A percentile compares a stretch with the other conserved stretches of the same genome.
phyloP scores from a whole-genome alignment of 164 flowering plant species.

The Brasenia schreberi region DNA sequence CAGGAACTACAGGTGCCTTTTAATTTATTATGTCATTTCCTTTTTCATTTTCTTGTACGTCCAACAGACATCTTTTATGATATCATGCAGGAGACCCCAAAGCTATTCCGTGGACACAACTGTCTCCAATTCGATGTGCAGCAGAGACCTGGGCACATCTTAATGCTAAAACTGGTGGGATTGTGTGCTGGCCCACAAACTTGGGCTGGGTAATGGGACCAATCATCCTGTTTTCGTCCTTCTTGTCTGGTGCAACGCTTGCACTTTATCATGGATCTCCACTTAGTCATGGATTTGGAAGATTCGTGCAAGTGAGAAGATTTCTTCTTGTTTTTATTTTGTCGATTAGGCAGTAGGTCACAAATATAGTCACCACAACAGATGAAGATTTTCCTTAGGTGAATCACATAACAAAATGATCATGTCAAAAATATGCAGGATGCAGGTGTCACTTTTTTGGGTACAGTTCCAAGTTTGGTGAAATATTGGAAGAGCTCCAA shows the following conservation, averaged over 20 bases:
- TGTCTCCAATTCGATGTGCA: constrained; percentile 62
- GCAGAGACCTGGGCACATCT: constrained; percentile 65
- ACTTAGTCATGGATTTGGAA: constrained; percentile 72
- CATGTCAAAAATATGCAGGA: constrained; percentile 32
- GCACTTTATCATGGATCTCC: constrained; percentile 98
- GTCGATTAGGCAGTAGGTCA: background rate
- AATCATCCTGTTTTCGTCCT: constrained; percentile 43
- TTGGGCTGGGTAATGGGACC: constrained; percentile 98
- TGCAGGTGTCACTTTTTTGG: constrained; percentile 79
- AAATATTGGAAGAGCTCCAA: constrained; percentile 76
- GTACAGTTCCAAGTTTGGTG: constrained; percentile 92
- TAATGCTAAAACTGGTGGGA: constrained; percentile 48
- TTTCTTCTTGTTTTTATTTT: background rate
- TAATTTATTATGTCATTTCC: background rate
- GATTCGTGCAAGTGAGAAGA: constrained; percentile 68
- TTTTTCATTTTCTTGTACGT: background rate
- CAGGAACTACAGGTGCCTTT: constrained; percentile 81
- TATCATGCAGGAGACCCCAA: constrained; percentile 71
- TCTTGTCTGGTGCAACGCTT: constrained; percentile 63
- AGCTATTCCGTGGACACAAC: constrained; percentile 94
- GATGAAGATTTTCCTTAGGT: background rate
- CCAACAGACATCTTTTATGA: background rate
- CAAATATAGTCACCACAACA: too few species aligned
- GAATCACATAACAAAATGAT: too few species aligned
- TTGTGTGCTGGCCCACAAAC: constrained; percentile 85